Evolutionary conservation across 1,284 basidiomycete species (phyloP).

Genomic region (Ceratobasidium sp.): DNA sequence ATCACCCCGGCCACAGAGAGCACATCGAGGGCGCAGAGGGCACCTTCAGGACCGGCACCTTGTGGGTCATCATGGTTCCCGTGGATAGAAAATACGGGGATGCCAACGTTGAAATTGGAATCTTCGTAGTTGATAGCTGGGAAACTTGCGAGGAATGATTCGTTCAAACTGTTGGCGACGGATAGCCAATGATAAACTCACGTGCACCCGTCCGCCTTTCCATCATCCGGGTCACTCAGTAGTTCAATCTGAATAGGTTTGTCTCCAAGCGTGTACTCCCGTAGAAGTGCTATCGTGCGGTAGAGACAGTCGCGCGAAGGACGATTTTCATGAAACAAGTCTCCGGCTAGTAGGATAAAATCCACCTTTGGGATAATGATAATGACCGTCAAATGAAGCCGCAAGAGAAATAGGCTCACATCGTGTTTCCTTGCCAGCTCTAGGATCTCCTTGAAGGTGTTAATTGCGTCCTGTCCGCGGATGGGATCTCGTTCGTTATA

Average conservation of each 20-base stretch:
- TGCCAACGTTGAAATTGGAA: slow-evolving; percentile 92
- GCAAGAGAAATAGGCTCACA: slow-evolving; percentile 63
- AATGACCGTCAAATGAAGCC: slow-evolving; percentile 1
- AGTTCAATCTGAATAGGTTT: slow-evolving; percentile 91
- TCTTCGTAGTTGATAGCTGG: slow-evolving; percentile 99
- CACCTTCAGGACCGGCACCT: slow-evolving; percentile 93
- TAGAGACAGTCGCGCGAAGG: slow-evolving; percentile 93
- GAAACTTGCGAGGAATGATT: slow-evolving; percentile 71
- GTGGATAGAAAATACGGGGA: slow-evolving; percentile 98
- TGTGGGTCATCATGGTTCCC: slow-evolving; percentile 99
- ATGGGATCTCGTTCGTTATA: slow-evolving; percentile 96
- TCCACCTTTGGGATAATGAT: slow-evolving; percentile 75
- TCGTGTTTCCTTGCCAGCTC: slow-evolving; percentile 91
- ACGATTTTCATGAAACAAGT: slow-evolving; percentile 98
- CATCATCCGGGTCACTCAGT: slow-evolving; percentile 92
- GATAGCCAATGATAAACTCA: slow-evolving; percentile 61
- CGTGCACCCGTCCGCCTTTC: slow-evolving; percentile 87
- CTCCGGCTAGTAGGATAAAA: slow-evolving; percentile 94
- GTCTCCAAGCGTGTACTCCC: slow-evolving; percentile 92
- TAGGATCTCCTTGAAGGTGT: slow-evolving; percentile 95
- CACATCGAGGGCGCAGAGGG: slow-evolving; percentile 94
- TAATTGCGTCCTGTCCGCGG: slow-evolving; percentile 94
- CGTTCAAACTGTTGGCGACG: neutral
- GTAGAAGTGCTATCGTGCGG: slow-evolving; percentile 87
- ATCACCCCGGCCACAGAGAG: slow-evolving; percentile 94